Evolutionary conservation across 768 basidiomycete genomes (phyloP).

Genomic region (Cyclocybe cylindracea): DNA sequence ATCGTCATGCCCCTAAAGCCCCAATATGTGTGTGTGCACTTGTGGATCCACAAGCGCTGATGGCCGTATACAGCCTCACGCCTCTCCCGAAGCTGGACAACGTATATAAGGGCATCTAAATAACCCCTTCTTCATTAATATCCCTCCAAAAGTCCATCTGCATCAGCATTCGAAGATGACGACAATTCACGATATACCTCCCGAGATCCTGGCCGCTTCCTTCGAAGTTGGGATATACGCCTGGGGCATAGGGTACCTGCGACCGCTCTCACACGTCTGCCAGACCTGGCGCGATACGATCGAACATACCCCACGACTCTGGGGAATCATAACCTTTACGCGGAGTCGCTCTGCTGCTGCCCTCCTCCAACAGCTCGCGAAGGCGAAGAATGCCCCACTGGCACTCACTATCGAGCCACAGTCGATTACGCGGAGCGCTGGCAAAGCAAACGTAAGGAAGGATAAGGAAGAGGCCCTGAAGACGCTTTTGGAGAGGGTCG

Average conservation of each 20-base stretch:
- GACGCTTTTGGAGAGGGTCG: constrained; percentile 17
- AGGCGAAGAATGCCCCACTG: constrained; percentile 30
- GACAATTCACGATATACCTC: constrained; percentile 24
- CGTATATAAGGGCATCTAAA: too few relatives aligned
- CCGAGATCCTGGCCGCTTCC: constrained; percentile 28
- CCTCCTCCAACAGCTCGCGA: constrained; percentile 21
- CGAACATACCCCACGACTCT: constrained; percentile 29
- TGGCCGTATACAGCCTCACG: too few relatives aligned
- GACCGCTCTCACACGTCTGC: constrained; percentile 27
- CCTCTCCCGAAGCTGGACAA: too few relatives aligned
- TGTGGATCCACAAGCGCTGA: too few relatives aligned
- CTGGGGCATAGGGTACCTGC: constrained; percentile 27
- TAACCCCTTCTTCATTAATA: too few relatives aligned
- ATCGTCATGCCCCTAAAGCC: too few relatives aligned
- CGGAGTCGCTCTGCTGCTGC: constrained; percentile 4
- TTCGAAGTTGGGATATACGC: constrained; percentile 29
- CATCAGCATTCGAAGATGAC: too few relatives aligned
- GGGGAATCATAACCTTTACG: constrained; percentile 27
- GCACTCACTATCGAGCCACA: constrained; percentile 14
- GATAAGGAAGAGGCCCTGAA: background rate
- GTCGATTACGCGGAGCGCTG: too few relatives aligned
- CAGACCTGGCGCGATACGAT: constrained; percentile 25
- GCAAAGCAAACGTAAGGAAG: background rate
- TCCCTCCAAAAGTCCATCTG: too few relatives aligned
- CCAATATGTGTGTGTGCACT: too few relatives aligned